Evolutionary conservation across 306 rosid species (phyloP).

Genomic region (Glycine latifolia): DNA sequence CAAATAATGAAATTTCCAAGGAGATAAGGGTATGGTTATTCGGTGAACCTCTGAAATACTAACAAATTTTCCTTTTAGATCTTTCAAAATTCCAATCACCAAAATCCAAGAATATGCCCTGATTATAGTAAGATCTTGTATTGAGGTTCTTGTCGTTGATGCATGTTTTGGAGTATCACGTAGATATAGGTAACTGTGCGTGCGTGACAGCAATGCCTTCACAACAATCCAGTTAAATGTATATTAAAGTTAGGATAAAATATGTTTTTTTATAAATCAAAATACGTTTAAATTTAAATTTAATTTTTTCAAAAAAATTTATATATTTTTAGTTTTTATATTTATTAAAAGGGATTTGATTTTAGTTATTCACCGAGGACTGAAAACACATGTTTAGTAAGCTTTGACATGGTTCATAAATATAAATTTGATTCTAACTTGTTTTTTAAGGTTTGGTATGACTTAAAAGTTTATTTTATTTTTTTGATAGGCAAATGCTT

Average conservation of each 20-base stretch:
- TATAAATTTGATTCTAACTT: no score
- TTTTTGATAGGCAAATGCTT: no score
- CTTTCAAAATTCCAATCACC: constrained; percentile 27
- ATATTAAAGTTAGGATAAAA: background rate
- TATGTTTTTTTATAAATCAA: no score
- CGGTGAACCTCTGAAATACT: constrained; percentile 5
- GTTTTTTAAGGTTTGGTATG: no score
- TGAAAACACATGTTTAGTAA: no score
- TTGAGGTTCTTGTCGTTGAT: constrained; percentile 40
- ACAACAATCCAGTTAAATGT: constrained; percentile 2
- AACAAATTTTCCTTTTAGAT: constrained; percentile 30
- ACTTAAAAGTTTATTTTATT: no score
- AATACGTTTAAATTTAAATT: no score
- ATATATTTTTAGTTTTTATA: no score
- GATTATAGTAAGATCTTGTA: constrained; percentile 36
- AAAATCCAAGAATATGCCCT: constrained; percentile 39
- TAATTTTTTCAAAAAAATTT: no score
- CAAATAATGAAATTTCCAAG: constrained; percentile 27
- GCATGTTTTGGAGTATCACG: constrained; percentile 30
- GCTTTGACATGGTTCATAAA: no score
- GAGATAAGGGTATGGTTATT: constrained; percentile 36
- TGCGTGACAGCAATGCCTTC: constrained; percentile 6
- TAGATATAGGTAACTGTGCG: background rate
- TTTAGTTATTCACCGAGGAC: no score
- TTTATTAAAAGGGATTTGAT: no score